Evolutionary conservation across 2,329 filamentous ascomycete species (phyloP), one percentile per base, ranked within the genome.

Genomic region (Calonectria honghensis): DNA sequence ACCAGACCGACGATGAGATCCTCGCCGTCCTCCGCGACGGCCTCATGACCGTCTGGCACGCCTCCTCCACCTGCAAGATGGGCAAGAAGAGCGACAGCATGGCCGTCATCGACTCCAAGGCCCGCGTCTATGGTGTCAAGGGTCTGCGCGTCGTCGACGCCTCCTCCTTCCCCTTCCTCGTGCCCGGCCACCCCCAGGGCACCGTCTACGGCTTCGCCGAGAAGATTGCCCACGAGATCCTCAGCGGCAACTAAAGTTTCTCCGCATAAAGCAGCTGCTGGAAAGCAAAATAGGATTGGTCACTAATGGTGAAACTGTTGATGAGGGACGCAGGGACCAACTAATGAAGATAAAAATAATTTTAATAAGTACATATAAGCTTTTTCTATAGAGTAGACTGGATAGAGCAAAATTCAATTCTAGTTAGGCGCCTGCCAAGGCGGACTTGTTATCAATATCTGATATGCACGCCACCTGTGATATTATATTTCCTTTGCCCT

Each of bases 61-160:
- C 71, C 27, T 32, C 71, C 2, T 41, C 51, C 16, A 70, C 71
- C n/a, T 70, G 66, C 61, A 79, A 78, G 66, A 84, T 84, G 82
- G 82, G 82, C 11, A 81, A 78, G 66, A 57, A 54, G 2, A 76
- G 76, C 16, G 83, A 85, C 68, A 74, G 76, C n/a, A 73, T 76
- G 45, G 81, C 83, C 20, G 83, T 84, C n/a, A 79, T 84, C 20
- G 83, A 85, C 59, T 76, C 74, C 29, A 74, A 80, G 35, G 81
- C 81, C 3, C 78, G 77, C 51, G 83, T 84, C 10, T 75, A 79
- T 37, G 82, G 83, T 10, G 81, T 85, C 5, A 68, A 78, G 2
- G 79, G 81, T 0, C 70, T 85, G 61, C 77, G 83, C 6, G 78
- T 85, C 11, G 81, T 84, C 1, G 83, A 85, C 72, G 81, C 82